These are phyloP conservation scores for Exobasidium cylindrosporum DNA, from an alignment of 1,284 basidiomycete genomes.

Conservation along the genomic window DNA sequence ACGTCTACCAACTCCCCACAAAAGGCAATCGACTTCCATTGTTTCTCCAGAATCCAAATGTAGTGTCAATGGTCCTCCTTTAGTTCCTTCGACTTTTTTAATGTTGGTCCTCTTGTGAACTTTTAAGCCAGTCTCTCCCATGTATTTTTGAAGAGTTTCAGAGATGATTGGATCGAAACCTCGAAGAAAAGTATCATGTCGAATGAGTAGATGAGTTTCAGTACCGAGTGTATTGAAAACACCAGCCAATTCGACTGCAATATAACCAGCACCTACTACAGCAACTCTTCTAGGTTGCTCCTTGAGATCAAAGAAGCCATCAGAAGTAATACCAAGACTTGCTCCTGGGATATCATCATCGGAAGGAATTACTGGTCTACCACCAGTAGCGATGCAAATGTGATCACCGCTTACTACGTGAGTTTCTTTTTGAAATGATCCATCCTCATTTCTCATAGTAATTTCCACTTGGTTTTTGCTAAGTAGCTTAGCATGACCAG, in stretches of 20 bases:
- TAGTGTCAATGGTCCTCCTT: slow-evolving; percentile 46
- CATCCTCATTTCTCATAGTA: slow-evolving; percentile 42
- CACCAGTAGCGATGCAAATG: slow-evolving; percentile 73
- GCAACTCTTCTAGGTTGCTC: slow-evolving; percentile 88
- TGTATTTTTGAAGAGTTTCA: slow-evolving; percentile 86
- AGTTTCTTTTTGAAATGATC: slow-evolving; percentile 60
- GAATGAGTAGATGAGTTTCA: slow-evolving; percentile 90
- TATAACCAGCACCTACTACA: slow-evolving; percentile 94
- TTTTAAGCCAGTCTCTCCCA: slow-evolving; percentile 84
- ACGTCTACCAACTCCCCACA: slow-evolving; percentile 93
- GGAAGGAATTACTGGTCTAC: slow-evolving; percentile 74
- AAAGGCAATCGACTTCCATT: slow-evolving; percentile 78
- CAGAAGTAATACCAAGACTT: slow-evolving; percentile 82
- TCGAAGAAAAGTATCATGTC: slow-evolving; percentile 81
- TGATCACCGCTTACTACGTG: slow-evolving; percentile 46
- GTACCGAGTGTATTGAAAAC: slow-evolving; percentile 51
- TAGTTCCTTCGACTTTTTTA: slow-evolving; percentile 66
- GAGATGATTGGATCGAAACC: slow-evolving; percentile 87
- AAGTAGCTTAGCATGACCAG: slow-evolving; percentile 65
- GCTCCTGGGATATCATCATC: slow-evolving; percentile 84
- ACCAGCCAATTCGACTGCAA: slow-evolving; percentile 73
- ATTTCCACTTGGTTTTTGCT: slow-evolving; percentile 49
- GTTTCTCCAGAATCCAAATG: slow-evolving; percentile 63
- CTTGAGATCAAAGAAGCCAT: slow-evolving; percentile 91
- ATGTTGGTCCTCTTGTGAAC: slow-evolving; percentile 79